Evolutionary conservation across 257 asterid species (phyloP), one percentile per base, ranked within the genome.

Genomic region (Scutellaria barbata): DNA sequence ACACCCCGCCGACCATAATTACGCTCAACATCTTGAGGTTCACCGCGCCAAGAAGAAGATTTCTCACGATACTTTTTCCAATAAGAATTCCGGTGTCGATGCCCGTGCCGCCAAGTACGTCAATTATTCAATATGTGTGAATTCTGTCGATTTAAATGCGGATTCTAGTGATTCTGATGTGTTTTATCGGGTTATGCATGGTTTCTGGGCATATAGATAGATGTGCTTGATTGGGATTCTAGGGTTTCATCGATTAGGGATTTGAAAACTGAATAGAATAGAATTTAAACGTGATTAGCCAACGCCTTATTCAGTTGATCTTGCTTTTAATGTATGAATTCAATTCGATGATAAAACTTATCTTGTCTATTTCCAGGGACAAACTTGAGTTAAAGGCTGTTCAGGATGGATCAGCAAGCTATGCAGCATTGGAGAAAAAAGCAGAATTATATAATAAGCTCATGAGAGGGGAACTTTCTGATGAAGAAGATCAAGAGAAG

Each of bases 371-470:
- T 71, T 74, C 63, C 78, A 91, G 99, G 93, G 99, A 94, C 74
- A 94, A 91, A 80, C 88, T 94, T 63, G 99, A 91, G 89, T 78
- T 91, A 40, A 94, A 94, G 84, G 96, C 99, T 68, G 86, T 86
- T 22, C 82, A 80, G 43, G 99, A 91, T 48, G 98, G 99, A 66
- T 76, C 98, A 67, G 90, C 89, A 51, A 88, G 98, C 85, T 89
- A 91, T 80, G 97, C 92, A 12, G 96, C 99, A 66, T 77, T 94
- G 68, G 99, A 94, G 89, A 85, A 79, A 76, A 91, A 94, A 76
- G 95, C 97, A n/a, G 90, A 75, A 74, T 43, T 94, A 75, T 94
- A 91, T 52, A 80, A 88, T 66, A 94, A 91, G 81, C 87, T 94
- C 66, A 85, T 83, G 57, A 88, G 84, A 60, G 96, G 99, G 65